phyloP scores from a whole-genome alignment of 2,329 filamentous ascomycete genomes.

The Phialophora tarda region DNA sequence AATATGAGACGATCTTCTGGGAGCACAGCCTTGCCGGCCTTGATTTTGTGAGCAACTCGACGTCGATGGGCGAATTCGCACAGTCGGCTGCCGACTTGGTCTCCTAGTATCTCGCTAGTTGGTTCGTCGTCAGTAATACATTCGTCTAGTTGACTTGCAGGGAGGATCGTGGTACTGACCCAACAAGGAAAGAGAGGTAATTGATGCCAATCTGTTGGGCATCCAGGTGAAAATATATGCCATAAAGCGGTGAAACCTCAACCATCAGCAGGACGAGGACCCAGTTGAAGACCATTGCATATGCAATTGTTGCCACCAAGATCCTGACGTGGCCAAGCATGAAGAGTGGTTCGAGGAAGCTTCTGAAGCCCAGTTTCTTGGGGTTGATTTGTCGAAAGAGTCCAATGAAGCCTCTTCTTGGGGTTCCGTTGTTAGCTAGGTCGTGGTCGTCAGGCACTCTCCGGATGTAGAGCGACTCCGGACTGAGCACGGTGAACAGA shows the following conservation, averaged over 20 bases:
- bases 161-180: not conserved
- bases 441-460: not conserved
- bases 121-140: not conserved
- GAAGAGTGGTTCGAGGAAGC: constrained; percentile 6
- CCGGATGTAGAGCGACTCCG: not conserved
- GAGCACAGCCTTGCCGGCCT: not conserved
- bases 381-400: not conserved
- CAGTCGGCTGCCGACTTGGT: constrained; percentile 2
- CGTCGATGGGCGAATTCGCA: not conserved
- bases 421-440: not conserved
- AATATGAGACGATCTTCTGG: not conserved
- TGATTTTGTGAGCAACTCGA: not conserved
- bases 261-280: constrained; percentile 4
- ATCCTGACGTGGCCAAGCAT: constrained; percentile 3
- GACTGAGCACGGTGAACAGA: constrained; percentile 2
- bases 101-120: not conserved
- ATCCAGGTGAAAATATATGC: not conserved
- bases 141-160: no score
- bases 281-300: constrained; percentile 7
- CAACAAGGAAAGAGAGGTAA: constrained; percentile 2
- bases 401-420: not conserved
- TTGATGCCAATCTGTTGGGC: constrained; percentile 7
- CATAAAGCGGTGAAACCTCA: constrained; percentile 5
- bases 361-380: not conserved
- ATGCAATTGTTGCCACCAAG: constrained; percentile 5